These are phyloP conservation scores for Areca catechu DNA, from an alignment of 176 grass and related monocot genomes.

Conservation along the genomic window DNA sequence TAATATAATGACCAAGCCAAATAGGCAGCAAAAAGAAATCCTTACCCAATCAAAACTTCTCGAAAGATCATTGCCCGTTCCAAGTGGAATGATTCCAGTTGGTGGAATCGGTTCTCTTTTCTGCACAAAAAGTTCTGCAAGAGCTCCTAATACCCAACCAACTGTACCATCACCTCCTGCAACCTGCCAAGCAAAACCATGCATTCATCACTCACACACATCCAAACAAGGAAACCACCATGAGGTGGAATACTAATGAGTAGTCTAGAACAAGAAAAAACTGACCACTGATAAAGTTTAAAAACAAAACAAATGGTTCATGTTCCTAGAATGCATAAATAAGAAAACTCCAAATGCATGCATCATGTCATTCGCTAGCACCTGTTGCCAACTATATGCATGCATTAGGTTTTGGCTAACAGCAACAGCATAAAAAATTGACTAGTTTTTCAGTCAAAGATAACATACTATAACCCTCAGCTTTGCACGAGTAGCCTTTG, in stretches of 20 bases:
- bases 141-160: conserved; percentile 10
- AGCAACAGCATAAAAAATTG: neutral
- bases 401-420: neutral
- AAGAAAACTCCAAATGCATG: too few relatives aligned
- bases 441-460: neutral
- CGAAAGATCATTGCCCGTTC: conserved; percentile 14
- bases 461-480: conserved; percentile 16
- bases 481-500: conserved; percentile 17
- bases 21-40: too few relatives aligned
- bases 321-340: too few relatives aligned
- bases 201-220: neutral
- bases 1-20: too few relatives aligned
- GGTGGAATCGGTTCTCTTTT: conserved; percentile 10
- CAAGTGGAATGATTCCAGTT: conserved; percentile 17
- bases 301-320: too few relatives aligned
- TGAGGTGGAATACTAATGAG: too few relatives aligned
- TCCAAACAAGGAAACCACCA: too few relatives aligned
- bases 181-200: conserved; percentile 1
- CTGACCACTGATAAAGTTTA: neutral
- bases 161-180: conserved; percentile 17
- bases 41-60: conserved; percentile 18
- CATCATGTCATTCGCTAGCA: too few relatives aligned
- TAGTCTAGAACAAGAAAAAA: too few relatives aligned
- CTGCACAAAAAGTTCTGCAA: conserved; percentile 1
- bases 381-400: too few relatives aligned